Conservation (phyloP, 805 yeast species). For the Metschnikowia noctiluminum region DNA sequence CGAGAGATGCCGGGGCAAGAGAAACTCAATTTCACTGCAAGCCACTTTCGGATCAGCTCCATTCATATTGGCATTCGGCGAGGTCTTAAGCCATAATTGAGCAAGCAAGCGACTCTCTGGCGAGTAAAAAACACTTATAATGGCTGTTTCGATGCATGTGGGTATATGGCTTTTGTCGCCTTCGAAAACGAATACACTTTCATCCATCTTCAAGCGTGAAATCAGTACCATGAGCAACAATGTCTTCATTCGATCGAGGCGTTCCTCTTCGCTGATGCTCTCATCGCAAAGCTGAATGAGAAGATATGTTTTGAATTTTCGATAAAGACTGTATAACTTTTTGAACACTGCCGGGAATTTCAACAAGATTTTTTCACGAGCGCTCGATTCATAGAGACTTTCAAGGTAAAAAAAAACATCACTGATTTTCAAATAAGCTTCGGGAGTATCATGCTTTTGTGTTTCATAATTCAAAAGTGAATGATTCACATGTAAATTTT, state of each 20-base stretch:
- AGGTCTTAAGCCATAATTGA: constrained; percentile 65
- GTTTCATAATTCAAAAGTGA: constrained; percentile 55
- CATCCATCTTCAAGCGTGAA: constrained; percentile 62
- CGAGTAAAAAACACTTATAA: constrained; percentile 67
- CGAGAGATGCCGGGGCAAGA: constrained; percentile 30
- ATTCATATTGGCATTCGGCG: constrained; percentile 22
- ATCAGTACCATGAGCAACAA: constrained; percentile 64
- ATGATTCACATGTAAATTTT: constrained; percentile 58
- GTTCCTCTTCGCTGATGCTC: constrained; percentile 50
- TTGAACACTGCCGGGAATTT: constrained; percentile 69
- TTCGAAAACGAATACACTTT: constrained; percentile 39
- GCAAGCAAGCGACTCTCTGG: constrained; percentile 77
- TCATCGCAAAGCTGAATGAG: constrained; percentile 62
- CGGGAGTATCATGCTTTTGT: constrained; percentile 39
- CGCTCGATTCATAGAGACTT: constrained; percentile 49
- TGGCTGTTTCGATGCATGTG: constrained; percentile 78
- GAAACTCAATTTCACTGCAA: constrained; percentile 27
- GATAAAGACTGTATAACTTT: constrained; percentile 63
- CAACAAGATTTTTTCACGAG: constrained; percentile 31
- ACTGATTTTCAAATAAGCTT: constrained; percentile 57
- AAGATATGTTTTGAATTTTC: constrained; percentile 62
- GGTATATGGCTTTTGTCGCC: constrained; percentile 49
- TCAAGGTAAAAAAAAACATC: constrained; percentile 72
- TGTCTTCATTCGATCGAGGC: constrained; percentile 68
- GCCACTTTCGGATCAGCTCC: constrained; percentile 1